Evolutionary conservation across 192 early-diverging fungal genomes (phyloP), one percentile per base, ranked within the genome.

Genomic region (Haplosporangium gracile): DNA sequence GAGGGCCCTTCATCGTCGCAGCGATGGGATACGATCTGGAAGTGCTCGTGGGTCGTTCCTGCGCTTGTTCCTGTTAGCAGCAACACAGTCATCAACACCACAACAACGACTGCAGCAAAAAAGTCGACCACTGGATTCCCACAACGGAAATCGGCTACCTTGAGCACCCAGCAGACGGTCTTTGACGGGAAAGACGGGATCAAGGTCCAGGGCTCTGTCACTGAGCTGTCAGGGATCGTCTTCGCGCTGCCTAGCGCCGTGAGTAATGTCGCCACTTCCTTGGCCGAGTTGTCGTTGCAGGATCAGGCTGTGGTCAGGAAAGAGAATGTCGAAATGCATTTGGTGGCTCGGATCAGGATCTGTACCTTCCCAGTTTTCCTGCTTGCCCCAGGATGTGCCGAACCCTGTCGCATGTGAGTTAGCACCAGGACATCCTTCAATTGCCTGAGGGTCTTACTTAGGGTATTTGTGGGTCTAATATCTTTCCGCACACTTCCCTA

Each of bases 301-400:
- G 34, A 9, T 10, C 77, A 78, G 24, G 1, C 43, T 13, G 11
- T 18, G 18, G 20, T 76, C 7, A 75, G 71, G 53, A 43, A 43
- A 15, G 82, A 84, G 24, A 78, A 79, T 34, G 76, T 78, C 39
- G 82, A 84, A 43, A 84, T 84, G 82, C 82, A 84, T 63, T 36
- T 84, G 39, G 68, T 84, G 24, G 77, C 82, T 0, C 79, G 71
- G 68, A 78, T 84, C 77, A 34, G 47, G 29, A 68, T 79, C 1
- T 72, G 68, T 26, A 78, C 65, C 45, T 84, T 84, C 24, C 82
- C 82, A 16, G 38, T 74, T 4, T 84, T 55, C 16, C 71, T 84
- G 18, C 43, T 84, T 15, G 53, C 68, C 13, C 73, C 77, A 11
- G 77, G 77, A 2, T 84, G 77, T 39, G 70, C 77, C 26, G 68